Conservation (phyloP, 2,329 filamentous ascomycete species). For the Aphanocladium album region DNA sequence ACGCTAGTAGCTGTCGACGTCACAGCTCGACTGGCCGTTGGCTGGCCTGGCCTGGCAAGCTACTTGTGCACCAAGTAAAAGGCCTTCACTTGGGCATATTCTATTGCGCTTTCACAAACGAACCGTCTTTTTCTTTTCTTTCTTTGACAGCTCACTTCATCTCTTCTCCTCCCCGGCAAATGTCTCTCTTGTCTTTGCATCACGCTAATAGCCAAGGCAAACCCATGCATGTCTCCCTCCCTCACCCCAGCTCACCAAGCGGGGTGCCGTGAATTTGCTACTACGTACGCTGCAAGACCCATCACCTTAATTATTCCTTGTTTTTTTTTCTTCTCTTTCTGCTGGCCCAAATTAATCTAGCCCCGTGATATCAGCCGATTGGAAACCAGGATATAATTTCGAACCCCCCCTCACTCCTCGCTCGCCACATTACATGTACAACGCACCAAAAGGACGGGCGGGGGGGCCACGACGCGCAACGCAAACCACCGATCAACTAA, state of each 20-base stretch:
- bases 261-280: background rate
- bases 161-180: background rate
- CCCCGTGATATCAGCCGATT: no score
- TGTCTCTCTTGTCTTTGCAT: background rate
- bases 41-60: no score
- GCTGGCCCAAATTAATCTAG: no score
- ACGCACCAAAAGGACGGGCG: background rate
- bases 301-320: background rate
- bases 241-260: background rate
- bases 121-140: background rate
- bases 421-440: conserved; percentile 1
- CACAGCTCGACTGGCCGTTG: no score
- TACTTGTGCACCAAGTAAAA: no score
- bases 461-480: background rate
- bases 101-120: no score
- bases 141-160: background rate
- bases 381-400: no score
- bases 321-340: background rate
- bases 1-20: no score
- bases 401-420: no score
- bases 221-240: background rate
- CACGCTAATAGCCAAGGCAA: background rate
- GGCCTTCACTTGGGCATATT: no score
- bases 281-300: background rate
- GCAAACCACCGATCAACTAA: background rate